Conservation (phyloP, 306 rosid species). For the Cucumis cinereus region DNA sequence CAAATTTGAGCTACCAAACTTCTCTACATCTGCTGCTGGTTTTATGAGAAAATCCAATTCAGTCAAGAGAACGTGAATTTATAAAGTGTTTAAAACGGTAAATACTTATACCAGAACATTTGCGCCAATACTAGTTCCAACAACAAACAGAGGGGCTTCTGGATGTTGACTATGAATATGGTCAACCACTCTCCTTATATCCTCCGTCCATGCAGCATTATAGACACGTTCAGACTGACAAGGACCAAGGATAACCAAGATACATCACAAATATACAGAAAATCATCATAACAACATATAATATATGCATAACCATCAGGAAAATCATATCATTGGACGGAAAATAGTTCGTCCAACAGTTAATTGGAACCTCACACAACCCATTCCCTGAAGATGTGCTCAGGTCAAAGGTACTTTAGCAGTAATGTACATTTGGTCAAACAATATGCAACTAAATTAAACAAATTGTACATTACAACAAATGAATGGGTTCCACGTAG, state of each 20-base stretch:
- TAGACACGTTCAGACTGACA: conserved; percentile 91
- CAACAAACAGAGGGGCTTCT: conserved; percentile 53
- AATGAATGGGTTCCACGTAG: neutral
- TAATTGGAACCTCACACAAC: neutral
- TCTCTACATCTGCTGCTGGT: neutral
- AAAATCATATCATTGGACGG: neutral
- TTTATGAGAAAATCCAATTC: neutral
- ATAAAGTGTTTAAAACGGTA: neutral
- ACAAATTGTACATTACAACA: neutral
- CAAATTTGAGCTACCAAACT: neutral
- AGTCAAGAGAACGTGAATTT: neutral
- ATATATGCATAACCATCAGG: neutral
- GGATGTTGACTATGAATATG: conserved; percentile 65
- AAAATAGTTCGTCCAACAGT: neutral
- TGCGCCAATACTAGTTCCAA: conserved; percentile 95
- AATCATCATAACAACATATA: neutral
- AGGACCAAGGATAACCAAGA: conserved; percentile 10
- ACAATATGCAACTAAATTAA: neutral
- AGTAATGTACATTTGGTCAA: neutral
- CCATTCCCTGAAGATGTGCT: neutral
- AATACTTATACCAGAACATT: conserved; percentile 55
- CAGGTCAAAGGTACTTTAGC: neutral
- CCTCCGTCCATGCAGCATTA: conserved; percentile 99
- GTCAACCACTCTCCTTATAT: conserved; percentile 50
- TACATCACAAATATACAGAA: neutral